Percentiles rank a stretch among this genome's conserved stretches.
phyloP scores from a whole-genome alignment of 305 asterid species.

The Ilex paraguariensis region DNA sequence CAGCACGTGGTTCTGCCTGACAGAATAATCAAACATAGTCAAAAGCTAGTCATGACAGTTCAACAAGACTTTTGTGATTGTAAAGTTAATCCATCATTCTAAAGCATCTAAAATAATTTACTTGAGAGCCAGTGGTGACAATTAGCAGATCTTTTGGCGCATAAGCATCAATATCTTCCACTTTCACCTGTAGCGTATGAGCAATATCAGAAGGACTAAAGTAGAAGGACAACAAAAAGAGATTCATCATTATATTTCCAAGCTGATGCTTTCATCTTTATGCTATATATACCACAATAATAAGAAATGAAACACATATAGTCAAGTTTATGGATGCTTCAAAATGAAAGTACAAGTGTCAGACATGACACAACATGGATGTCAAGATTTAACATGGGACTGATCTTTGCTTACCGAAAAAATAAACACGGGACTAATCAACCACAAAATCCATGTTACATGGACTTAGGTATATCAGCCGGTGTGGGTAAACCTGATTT shows the following conservation, averaged over 20 bases:
- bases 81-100: conserved; percentile 9
- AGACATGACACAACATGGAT: no score
- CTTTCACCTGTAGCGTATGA: conserved; percentile 62
- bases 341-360: no score
- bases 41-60: conserved; percentile 15
- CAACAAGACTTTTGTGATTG: conserved; percentile 7
- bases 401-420: no score
- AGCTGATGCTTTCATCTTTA: no score
- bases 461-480: no score
- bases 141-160: conserved; percentile 95
- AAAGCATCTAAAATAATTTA: conserved; percentile 31
- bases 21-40: conserved; percentile 28
- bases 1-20: conserved; percentile 99
- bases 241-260: conserved; percentile 6
- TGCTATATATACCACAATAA: no score
- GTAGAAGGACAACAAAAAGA: conserved; percentile 10
- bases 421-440: no score
- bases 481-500: no score
- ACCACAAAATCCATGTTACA: no score
- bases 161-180: conserved; percentile 94
- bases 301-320: no score
- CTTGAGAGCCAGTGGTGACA: conserved; percentile 99
- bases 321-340: no score
- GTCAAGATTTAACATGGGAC: no score
- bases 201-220: conserved; percentile 18